These are phyloP conservation scores for Pseudogymnoascus pannorum DNA, from an alignment of 2,329 filamentous ascomycete species.

Conservation along the genomic window DNA sequence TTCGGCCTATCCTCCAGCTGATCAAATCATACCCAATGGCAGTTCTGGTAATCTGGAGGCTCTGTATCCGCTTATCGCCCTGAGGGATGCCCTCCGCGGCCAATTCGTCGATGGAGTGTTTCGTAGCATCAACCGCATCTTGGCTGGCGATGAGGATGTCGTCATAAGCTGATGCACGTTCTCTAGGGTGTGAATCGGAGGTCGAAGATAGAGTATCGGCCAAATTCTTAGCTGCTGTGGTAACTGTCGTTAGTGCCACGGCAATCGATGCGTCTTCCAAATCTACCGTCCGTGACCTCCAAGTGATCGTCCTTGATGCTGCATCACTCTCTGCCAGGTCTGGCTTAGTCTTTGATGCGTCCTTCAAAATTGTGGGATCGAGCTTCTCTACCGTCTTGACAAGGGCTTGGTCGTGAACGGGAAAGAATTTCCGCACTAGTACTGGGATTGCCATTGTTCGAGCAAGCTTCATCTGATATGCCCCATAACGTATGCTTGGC, in stretches of 20 bases:
- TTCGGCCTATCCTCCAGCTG: slow-evolving; percentile 89
- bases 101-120: slow-evolving; percentile 86
- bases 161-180: slow-evolving; percentile 82
- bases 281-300: slow-evolving; percentile 77
- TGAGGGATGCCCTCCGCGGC: slow-evolving; percentile 74
- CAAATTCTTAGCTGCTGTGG: slow-evolving; percentile 44
- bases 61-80: slow-evolving; percentile 81
- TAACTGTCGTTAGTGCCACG: slow-evolving; percentile 67
- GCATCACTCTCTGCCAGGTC: slow-evolving; percentile 45
- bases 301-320: slow-evolving; percentile 68
- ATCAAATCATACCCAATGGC: slow-evolving; percentile 92
- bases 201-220: slow-evolving; percentile 40
- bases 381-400: slow-evolving; percentile 62
- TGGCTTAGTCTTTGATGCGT: slow-evolving; percentile 43
- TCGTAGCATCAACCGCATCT: slow-evolving; percentile 88
- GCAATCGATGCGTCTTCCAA: slow-evolving; percentile 92
- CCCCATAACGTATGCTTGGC: slow-evolving; percentile 87
- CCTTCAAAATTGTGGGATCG: slow-evolving; percentile 59
- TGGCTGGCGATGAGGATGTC: slow-evolving; percentile 84
- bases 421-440: slow-evolving; percentile 74
- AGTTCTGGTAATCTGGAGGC: slow-evolving; percentile 83
- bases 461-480: slow-evolving; percentile 83
- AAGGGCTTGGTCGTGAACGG: slow-evolving; percentile 53
- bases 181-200: slow-evolving; percentile 44
- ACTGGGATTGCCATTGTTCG: slow-evolving; percentile 74